Evolutionary conservation across 345 rosid genomes (phyloP).

Genomic region (Populus deltoides): DNA sequence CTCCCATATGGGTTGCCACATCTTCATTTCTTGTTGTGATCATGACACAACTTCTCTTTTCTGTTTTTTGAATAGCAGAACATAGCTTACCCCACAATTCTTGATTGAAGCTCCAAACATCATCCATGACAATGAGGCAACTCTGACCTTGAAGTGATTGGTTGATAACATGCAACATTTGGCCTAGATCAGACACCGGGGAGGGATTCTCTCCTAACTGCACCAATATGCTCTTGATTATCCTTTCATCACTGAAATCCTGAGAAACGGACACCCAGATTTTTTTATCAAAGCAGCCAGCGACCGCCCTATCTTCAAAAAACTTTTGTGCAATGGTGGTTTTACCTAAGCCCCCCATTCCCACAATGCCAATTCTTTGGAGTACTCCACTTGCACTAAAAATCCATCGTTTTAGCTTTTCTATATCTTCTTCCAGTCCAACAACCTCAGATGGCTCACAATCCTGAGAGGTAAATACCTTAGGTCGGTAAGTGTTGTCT

Average conservation of each 20-base stretch:
- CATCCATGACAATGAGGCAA: conserved; percentile 32
- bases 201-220: conserved; percentile 14
- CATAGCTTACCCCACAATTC: neutral
- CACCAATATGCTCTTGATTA: conserved; percentile 25
- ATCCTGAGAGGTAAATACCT: neutral
- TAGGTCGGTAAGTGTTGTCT: neutral
- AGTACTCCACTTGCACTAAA: neutral
- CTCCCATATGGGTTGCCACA: conserved; percentile 25
- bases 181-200: conserved; percentile 14
- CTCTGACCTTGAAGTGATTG: conserved; percentile 14
- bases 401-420: conserved; percentile 25
- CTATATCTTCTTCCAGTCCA: conserved; percentile 21
- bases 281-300: conserved; percentile 11
- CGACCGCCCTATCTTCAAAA: conserved; percentile 14
- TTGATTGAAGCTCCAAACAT: neutral
- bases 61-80: neutral
- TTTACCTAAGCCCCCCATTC: conserved; percentile 38
- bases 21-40: neutral
- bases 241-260: conserved; percentile 12
- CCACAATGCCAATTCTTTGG: conserved; percentile 24
- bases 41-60: neutral
- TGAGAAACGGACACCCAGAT: conserved; percentile 12
- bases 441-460: conserved; percentile 3
- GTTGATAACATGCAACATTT: conserved; percentile 22
- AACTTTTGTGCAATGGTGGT: conserved; percentile 30